A percentile compares a stretch with the other conserved stretches of the same genome.
These are phyloP conservation scores for Monosporascus ibericus DNA, from an alignment of 2,329 filamentous ascomycete species.

Conservation along the genomic window DNA sequence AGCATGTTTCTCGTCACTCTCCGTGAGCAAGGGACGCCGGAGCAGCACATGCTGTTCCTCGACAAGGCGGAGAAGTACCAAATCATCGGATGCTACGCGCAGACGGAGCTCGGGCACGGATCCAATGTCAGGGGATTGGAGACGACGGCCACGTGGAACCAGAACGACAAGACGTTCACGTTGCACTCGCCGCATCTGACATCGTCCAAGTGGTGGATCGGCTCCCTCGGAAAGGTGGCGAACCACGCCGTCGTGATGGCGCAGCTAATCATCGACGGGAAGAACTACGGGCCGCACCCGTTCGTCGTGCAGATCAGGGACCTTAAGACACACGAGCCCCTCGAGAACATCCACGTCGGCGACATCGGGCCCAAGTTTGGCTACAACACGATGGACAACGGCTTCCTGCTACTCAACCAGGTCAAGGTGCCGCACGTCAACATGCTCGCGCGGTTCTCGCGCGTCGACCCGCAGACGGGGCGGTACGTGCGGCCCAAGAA, in stretches of 20 bases:
- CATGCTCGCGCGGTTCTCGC: constrained; percentile 67
- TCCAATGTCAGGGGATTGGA: constrained; percentile 70
- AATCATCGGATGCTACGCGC: constrained; percentile 73
- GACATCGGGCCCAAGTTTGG: constrained; percentile 78
- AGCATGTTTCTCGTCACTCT: constrained; percentile 50
- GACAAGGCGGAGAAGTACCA: constrained; percentile 63
- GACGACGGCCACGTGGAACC: constrained; percentile 68
- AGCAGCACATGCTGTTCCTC: constrained; percentile 69
- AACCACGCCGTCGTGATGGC: constrained; percentile 77
- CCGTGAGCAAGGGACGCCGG: constrained; percentile 63
- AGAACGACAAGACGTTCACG: constrained; percentile 66
- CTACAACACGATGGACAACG: constrained; percentile 79
- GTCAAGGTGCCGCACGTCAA: constrained; percentile 68
- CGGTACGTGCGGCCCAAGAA: constrained; percentile 63
- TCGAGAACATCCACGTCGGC: constrained; percentile 66
- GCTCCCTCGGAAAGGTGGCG: constrained; percentile 67
- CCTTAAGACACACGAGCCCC: constrained; percentile 60
- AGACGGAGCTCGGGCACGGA: constrained; percentile 75
- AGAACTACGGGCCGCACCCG: constrained; percentile 66
- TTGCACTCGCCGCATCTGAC: constrained; percentile 70
- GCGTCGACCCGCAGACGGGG: constrained; percentile 60
- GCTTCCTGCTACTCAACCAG: constrained; percentile 71
- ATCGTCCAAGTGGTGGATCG: constrained; percentile 81
- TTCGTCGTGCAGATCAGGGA: constrained; percentile 73
- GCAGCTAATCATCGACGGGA: constrained; percentile 63